Conservation (phyloP, 2,329 filamentous ascomycete species). For the Exophiala sp. region DNA sequence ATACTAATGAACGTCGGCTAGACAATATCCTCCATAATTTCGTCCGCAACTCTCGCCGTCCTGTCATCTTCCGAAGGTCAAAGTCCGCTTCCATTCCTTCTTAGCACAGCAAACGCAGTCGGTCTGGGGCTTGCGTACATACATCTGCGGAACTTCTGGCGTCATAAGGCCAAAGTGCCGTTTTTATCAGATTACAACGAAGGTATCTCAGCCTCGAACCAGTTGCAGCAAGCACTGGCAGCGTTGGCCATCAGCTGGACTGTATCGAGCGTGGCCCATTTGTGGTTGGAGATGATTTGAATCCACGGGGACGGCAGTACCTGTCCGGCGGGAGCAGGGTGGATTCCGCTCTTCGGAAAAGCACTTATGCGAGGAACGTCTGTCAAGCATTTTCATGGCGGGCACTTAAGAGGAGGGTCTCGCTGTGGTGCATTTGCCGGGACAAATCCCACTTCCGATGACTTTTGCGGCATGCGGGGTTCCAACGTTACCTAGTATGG, state of each 20-base stretch:
- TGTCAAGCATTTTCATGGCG: no score
- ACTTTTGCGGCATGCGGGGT: constrained; percentile 4
- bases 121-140: constrained; percentile 14
- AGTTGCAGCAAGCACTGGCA: constrained; percentile 13
- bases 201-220: constrained; percentile 16
- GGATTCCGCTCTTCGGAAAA: not conserved
- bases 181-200: constrained; percentile 20
- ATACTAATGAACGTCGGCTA: not conserved
- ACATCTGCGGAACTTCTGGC: constrained; percentile 22
- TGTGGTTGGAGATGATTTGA: constrained; percentile 13
- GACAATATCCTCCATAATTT: constrained; percentile 14
- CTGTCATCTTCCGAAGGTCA: constrained; percentile 4
- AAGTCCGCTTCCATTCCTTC: constrained; percentile 10
- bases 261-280: constrained; percentile 9
- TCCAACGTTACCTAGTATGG: no score
- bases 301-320: no score
- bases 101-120: constrained; percentile 14
- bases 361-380: no score
- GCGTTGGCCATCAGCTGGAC: constrained; percentile 13
- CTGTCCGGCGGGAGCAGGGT: not conserved
- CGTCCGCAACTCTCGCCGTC: constrained; percentile 14
- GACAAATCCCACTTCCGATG: constrained; percentile 13
- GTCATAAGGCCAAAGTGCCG: constrained; percentile 16
- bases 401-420: not conserved
- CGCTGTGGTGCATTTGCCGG: not conserved